Evolutionary conservation across 495 filamentous ascomycete species (phyloP), one percentile per base, ranked within the genome.

Genomic region (Penicillium alfredii): DNA sequence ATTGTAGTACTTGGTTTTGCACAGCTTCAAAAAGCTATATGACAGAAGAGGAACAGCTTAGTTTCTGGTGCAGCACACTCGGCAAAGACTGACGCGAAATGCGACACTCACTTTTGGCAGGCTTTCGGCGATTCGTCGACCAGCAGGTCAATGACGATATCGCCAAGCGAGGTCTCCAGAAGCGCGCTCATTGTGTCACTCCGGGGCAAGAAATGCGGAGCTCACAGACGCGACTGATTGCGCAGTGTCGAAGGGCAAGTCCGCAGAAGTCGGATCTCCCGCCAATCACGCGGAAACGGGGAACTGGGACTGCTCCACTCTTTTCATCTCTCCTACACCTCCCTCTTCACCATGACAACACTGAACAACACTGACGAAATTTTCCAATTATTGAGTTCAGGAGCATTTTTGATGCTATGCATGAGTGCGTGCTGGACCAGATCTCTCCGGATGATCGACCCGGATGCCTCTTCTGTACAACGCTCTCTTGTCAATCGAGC

Each of bases 1-100:
- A 69, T 96, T 96, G 77, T 95, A 96, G 64, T 95, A 96, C 69
- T 94, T 96, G 62, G 86, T 68, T 58, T 94, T 94, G 76, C 89
- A 96, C 50, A 96, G 84, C 77, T 96, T 96, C 15, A 96, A 69
- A 64, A 96, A 95, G 74, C 88, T 94, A 71, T 25, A 58, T 33
- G 40, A 50, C 42, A 44, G 13, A 55, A 44, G 23, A 45, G 29
- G 47, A 33, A 58, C 20, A 51, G 66, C 61, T 83, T 72, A 82
- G 76, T 72, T 61, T 56, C 43, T 53, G 38, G 44, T 70, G 60
- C 59, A 65, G 60, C 58, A 42, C 40, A 62, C 51, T 53, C 45
- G 31, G 56, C 43, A 53, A 46, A n/a, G n/a, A n/a, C n/a, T n/a
- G n/a, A n/a, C n/a, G n/a, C n/a, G n/a, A n/a, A n/a, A n/a, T n/a